These are phyloP conservation scores for Gossypium bickii DNA, from an alignment of 345 rosid genomes.

Conservation along the genomic window DNA sequence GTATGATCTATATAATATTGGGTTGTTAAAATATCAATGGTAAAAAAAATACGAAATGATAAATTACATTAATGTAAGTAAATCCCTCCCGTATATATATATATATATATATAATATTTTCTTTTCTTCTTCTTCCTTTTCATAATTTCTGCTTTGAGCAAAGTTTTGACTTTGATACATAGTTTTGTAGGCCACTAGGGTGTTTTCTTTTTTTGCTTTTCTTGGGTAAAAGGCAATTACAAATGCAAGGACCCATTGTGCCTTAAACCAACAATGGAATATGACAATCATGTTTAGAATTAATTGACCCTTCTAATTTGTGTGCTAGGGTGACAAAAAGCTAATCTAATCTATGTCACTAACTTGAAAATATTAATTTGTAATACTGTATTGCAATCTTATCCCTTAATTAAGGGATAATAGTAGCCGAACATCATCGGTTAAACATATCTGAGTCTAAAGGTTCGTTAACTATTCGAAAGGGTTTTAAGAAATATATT, in stretches of 20 bases:
- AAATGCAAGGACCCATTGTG: slow-evolving; percentile 19
- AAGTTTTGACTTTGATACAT: slow-evolving; percentile 27
- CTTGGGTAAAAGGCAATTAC: slow-evolving; percentile 32
- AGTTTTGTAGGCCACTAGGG: slow-evolving; percentile 21
- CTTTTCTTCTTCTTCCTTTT: background rate
- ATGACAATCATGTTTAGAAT: slow-evolving; percentile 1
- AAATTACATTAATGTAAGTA: too few species aligned
- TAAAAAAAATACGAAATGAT: too few species aligned
- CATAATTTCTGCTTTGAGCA: slow-evolving; percentile 16
- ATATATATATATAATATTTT: background rate
- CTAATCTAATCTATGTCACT: background rate
- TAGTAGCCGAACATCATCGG: too few species aligned
- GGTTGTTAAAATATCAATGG: too few species aligned
- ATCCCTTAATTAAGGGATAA: too few species aligned
- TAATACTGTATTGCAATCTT: too few species aligned
- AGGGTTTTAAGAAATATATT: too few species aligned
- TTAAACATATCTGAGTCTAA: too few species aligned
- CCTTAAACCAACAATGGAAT: slow-evolving; percentile 12
- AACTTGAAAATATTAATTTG: background rate
- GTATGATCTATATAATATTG: too few species aligned
- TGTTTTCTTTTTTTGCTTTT: slow-evolving; percentile 14
- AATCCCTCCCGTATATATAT: too few species aligned
- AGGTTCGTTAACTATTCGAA: too few species aligned
- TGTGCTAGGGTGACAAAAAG: background rate
- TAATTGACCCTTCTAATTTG: background rate